Evolutionary conservation across 805 yeast genomes (phyloP).

Genomic region (Wickerhamomyces mucosus): DNA sequence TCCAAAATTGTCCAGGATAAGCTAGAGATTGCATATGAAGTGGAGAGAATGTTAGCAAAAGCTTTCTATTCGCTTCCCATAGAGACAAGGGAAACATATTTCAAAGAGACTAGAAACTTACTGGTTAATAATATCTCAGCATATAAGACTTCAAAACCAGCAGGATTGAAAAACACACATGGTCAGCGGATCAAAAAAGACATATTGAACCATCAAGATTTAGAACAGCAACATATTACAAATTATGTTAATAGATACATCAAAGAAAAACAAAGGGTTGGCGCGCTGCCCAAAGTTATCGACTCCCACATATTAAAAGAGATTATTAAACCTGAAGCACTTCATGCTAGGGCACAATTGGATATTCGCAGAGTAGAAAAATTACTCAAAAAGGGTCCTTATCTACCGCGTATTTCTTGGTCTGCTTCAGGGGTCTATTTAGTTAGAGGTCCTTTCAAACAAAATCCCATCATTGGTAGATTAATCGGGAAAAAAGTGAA

Average conservation of each 20-base stretch:
- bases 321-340: constrained; percentile 14
- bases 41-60: too few species aligned
- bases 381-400: constrained; percentile 11
- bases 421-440: constrained; percentile 7
- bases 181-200: constrained; percentile 15
- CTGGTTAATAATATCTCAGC: constrained; percentile 3
- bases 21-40: constrained; percentile 6
- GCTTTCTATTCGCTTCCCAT: too few species aligned
- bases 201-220: constrained; percentile 11
- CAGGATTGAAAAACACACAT: not conserved
- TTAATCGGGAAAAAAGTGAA: constrained; percentile 7
- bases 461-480: constrained; percentile 7
- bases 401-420: constrained; percentile 8
- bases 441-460: constrained; percentile 15
- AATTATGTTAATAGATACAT: constrained; percentile 11
- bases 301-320: constrained; percentile 9
- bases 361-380: constrained; percentile 4
- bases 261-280: constrained; percentile 5
- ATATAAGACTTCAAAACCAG: too few species aligned
- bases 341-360: constrained; percentile 10
- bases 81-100: too few species aligned
- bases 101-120: too few species aligned
- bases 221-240: constrained; percentile 7
- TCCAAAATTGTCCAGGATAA: constrained; percentile 4
- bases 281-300: constrained; percentile 10